Conservation (phyloP, 208 protist genomes). For the Crithidia mellificae region DNA sequence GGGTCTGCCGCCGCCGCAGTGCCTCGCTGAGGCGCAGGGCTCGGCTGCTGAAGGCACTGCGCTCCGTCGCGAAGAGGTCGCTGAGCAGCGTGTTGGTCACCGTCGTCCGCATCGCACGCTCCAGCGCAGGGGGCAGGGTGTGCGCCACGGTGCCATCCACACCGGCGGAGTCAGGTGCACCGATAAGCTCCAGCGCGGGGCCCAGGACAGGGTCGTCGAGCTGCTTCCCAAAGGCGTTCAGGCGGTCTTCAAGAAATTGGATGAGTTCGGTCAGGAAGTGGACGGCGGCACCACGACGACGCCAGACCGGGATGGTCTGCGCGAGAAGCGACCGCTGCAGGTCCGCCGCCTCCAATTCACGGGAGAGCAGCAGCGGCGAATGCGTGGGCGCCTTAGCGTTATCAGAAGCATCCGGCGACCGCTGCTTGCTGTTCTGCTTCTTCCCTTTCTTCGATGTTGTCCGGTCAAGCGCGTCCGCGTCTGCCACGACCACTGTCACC, state of each 20-base stretch:
- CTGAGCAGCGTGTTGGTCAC: slow-evolving; percentile 55
- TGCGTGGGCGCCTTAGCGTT: too few species aligned
- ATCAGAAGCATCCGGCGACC: too few species aligned
- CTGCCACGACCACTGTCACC: not conserved
- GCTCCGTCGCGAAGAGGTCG: slow-evolving; percentile 46
- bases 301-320: slow-evolving; percentile 55
- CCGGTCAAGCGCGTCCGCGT: too few species aligned
- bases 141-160: slow-evolving; percentile 49
- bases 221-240: slow-evolving; percentile 34
- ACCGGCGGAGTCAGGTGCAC: slow-evolving; percentile 38
- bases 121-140: slow-evolving; percentile 47
- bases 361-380: slow-evolving; percentile 15
- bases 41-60: slow-evolving; percentile 36
- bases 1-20: slow-evolving; percentile 50
- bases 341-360: slow-evolving; percentile 27
- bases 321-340: slow-evolving; percentile 37
- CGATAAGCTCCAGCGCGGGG: slow-evolving; percentile 25
- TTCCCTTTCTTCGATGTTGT: too few species aligned
- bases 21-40: slow-evolving; percentile 49
- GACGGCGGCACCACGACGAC: slow-evolving; percentile 41
- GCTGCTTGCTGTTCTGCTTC: too few species aligned
- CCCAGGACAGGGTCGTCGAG: slow-evolving; percentile 24
- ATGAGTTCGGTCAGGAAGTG: slow-evolving; percentile 40
- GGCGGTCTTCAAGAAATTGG: slow-evolving; percentile 29
- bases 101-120: slow-evolving; percentile 44